Evolutionary conservation across 768 basidiomycete species (phyloP).

Genomic region (Cantharellus cinnabarinus): DNA sequence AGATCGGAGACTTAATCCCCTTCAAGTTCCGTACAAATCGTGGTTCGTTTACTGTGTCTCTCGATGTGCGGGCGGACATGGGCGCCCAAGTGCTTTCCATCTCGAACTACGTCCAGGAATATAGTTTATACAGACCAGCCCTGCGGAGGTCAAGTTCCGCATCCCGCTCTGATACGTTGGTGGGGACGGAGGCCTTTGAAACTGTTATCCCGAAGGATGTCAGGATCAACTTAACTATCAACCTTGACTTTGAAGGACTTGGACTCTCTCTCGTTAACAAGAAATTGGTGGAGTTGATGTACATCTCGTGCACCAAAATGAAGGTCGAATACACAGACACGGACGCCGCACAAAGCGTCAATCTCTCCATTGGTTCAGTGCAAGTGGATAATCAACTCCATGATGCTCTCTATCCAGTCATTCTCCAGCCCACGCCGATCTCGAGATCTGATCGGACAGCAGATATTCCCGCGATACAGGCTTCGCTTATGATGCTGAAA

Average conservation of each 20-base stretch:
- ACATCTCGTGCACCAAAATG: slow-evolving; percentile 56
- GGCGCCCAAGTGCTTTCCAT: slow-evolving; percentile 70
- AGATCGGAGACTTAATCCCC: slow-evolving; percentile 80
- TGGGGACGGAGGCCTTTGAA: slow-evolving; percentile 61
- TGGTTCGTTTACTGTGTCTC: slow-evolving; percentile 46
- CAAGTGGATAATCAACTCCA: slow-evolving; percentile 97
- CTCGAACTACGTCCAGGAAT: slow-evolving; percentile 67
- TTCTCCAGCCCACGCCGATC: slow-evolving; percentile 83
- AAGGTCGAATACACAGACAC: slow-evolving; percentile 75
- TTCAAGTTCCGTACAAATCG: slow-evolving; percentile 56
- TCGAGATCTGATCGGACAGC: slow-evolving; percentile 56
- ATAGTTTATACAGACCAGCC: slow-evolving; percentile 72
- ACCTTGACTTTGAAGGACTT: slow-evolving; percentile 69
- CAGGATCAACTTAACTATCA: slow-evolving; percentile 40
- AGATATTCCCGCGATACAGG: slow-evolving; percentile 65
- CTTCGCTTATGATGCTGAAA: slow-evolving; percentile 74
- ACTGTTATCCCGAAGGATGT: slow-evolving; percentile 55
- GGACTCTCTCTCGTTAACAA: slow-evolving; percentile 84
- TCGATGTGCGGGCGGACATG: slow-evolving; percentile 84
- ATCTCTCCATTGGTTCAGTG: slow-evolving; percentile 61
- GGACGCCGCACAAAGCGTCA: slow-evolving; percentile 56
- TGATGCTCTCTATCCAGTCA: slow-evolving; percentile 84
- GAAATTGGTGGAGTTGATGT: slow-evolving; percentile 73
- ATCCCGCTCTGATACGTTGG: slow-evolving; percentile 45
- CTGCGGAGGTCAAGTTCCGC: slow-evolving; percentile 28